Percentiles rank a stretch among this genome's conserved stretches.
Conservation (phyloP, 495 filamentous ascomycete species). For the Daldinia caldariorum region DNA sequence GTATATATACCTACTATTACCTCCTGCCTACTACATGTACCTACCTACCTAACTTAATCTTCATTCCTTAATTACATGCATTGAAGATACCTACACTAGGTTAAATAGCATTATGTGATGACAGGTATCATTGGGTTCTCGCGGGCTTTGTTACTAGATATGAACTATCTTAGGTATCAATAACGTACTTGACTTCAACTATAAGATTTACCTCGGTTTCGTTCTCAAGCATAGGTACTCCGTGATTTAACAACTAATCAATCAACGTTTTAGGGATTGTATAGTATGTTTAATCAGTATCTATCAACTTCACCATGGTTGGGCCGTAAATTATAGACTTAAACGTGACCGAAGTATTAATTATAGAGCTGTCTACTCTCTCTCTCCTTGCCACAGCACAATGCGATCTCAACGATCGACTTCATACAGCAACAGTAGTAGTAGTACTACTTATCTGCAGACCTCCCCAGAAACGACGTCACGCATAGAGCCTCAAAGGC, state of each 20-base stretch:
- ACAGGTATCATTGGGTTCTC: not conserved
- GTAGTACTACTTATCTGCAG: not conserved
- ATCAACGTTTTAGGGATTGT: too few species aligned
- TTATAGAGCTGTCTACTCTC: constrained; percentile 28
- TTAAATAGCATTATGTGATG: not conserved
- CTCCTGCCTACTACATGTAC: constrained; percentile 3
- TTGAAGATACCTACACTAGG: not conserved
- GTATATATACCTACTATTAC: constrained; percentile 8
- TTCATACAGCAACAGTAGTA: constrained; percentile 3
- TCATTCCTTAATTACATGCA: constrained; percentile 24
- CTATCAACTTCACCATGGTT: not conserved
- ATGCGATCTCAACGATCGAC: constrained; percentile 16
- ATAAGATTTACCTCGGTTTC: not conserved
- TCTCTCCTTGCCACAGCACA: not conserved
- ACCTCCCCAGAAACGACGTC: constrained; percentile 36
- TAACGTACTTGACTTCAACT: not conserved
- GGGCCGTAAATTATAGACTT: too few species aligned
- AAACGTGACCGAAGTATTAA: constrained; percentile 30
- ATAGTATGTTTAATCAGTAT: too few species aligned
- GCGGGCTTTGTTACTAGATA: not conserved
- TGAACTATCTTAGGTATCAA: not conserved
- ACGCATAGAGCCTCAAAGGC: constrained; percentile 17
- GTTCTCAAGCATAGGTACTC: too few species aligned
- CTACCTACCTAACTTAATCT: constrained; percentile 28
- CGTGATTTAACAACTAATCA: too few species aligned